Evolutionary conservation across 208 protist genomes (phyloP).

Genomic region (Leishmania gerbilli): DNA sequence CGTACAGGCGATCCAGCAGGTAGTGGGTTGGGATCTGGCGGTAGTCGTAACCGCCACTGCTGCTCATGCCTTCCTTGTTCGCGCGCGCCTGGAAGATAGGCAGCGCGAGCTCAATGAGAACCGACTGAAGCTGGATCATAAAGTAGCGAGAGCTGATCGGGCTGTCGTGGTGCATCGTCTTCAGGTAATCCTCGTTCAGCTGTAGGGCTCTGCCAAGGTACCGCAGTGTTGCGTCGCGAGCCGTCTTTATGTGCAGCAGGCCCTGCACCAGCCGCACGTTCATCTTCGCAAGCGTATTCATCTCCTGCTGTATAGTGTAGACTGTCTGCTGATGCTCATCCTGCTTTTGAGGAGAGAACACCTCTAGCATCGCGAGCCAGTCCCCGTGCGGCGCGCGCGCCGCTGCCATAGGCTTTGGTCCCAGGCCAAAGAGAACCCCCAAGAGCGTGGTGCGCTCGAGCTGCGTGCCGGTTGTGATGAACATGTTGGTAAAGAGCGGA

Average conservation of each 20-base stretch:
- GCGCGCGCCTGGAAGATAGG: slow-evolving; percentile 52
- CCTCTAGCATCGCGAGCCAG: slow-evolving; percentile 39
- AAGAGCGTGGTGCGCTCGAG: slow-evolving; percentile 76
- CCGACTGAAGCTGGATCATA: slow-evolving; percentile 77
- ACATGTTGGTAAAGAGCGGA: slow-evolving; percentile 55
- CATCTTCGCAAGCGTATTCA: slow-evolving; percentile 45
- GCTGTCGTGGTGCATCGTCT: slow-evolving; percentile 75
- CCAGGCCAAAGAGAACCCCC: slow-evolving; percentile 75
- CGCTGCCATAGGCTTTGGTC: slow-evolving; percentile 24
- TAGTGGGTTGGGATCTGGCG: slow-evolving; percentile 62
- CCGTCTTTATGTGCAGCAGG: slow-evolving; percentile 57
- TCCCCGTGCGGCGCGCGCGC: slow-evolving; percentile 11
- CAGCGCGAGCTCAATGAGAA: slow-evolving; percentile 70
- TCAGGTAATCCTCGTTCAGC: slow-evolving; percentile 79
- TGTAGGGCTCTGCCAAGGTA: slow-evolving; percentile 70
- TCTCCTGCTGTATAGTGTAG: slow-evolving; percentile 51
- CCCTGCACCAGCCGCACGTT: slow-evolving; percentile 62
- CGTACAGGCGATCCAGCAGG: slow-evolving; percentile 47
- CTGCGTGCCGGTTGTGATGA: slow-evolving; percentile 50
- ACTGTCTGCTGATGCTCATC: slow-evolving; percentile 48
- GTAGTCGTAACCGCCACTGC: slow-evolving; percentile 21
- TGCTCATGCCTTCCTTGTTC: not conserved
- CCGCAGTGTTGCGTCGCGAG: slow-evolving; percentile 65
- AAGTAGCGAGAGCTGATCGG: slow-evolving; percentile 81
- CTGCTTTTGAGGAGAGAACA: slow-evolving; percentile 49